These are phyloP conservation scores for Yamadazyma dendronema DNA, from an alignment of 1,139 yeast genomes.

Conservation along the genomic window DNA sequence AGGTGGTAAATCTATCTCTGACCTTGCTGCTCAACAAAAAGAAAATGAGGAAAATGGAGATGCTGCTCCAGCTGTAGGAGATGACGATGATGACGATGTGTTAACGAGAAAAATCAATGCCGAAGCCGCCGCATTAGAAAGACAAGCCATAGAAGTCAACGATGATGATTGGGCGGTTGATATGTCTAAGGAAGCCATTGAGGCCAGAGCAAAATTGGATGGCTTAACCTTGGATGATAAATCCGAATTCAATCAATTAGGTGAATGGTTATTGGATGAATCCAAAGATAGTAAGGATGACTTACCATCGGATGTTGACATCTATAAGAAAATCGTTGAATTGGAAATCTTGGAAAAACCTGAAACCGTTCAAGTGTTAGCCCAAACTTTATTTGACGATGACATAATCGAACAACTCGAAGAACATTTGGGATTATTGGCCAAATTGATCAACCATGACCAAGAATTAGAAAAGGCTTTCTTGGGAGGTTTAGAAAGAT, in stretches of 20 bases:
- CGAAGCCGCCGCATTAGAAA: slow-evolving; percentile 69
- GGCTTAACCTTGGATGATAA: slow-evolving; percentile 45
- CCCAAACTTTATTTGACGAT: slow-evolving; percentile 84
- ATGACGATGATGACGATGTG: slow-evolving; percentile 69
- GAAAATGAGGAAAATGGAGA: slow-evolving; percentile 39
- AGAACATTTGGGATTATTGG: slow-evolving; percentile 77
- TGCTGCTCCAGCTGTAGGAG: slow-evolving; percentile 26
- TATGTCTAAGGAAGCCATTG: slow-evolving; percentile 94
- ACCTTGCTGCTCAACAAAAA: slow-evolving; percentile 60
- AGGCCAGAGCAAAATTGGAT: slow-evolving; percentile 86
- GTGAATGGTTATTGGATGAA: slow-evolving; percentile 76
- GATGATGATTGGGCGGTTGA: slow-evolving; percentile 99
- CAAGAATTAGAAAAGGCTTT: slow-evolving; percentile 79
- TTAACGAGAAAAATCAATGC: slow-evolving; percentile 80
- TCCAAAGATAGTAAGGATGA: slow-evolving; percentile 54
- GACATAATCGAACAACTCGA: slow-evolving; percentile 71
- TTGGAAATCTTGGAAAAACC: slow-evolving; percentile 70
- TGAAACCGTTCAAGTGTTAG: slow-evolving; percentile 85
- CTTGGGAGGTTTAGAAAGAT: slow-evolving; percentile 94
- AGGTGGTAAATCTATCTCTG: slow-evolving; percentile 79
- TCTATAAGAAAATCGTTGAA: slow-evolving; percentile 85
- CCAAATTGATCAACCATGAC: slow-evolving; percentile 65
- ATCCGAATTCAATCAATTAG: slow-evolving; percentile 68
- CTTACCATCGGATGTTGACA: slow-evolving; percentile 82
- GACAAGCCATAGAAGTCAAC: slow-evolving; percentile 58